phyloP scores from a whole-genome alignment of 1,284 basidiomycete species.

The Cutaneotrichosporon mucoides region DNA sequence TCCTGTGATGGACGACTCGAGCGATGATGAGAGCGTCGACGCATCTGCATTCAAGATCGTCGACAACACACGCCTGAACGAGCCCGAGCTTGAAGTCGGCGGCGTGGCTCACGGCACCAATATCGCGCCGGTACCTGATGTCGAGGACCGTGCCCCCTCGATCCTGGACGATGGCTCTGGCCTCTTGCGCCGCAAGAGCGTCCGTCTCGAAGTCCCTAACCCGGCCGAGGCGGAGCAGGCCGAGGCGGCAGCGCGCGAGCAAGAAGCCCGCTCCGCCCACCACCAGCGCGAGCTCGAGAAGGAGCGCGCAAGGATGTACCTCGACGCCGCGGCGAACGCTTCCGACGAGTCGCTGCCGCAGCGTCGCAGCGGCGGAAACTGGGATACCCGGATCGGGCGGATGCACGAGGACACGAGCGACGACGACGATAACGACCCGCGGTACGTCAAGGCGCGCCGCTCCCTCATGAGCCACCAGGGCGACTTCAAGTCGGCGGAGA shows the following conservation, averaged over 20 bases:
- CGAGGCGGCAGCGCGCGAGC: too few species aligned
- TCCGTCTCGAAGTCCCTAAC: conserved; percentile 37
- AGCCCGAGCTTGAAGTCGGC: too few species aligned
- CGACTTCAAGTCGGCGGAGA: background rate
- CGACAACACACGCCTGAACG: conserved; percentile 27
- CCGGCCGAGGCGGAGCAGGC: background rate
- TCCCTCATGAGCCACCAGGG: conserved; percentile 10
- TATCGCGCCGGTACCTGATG: background rate
- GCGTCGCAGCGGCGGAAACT: conserved; percentile 14
- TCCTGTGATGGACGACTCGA: conserved; percentile 16
- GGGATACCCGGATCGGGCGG: conserved; percentile 42
- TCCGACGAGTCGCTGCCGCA: conserved; percentile 9
- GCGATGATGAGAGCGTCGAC: conserved; percentile 29
- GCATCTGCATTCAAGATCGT: conserved; percentile 34
- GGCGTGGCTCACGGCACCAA: too few species aligned
- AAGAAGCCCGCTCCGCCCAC: background rate
- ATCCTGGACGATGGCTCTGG: conserved; percentile 4
- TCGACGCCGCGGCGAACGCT: conserved; percentile 6
- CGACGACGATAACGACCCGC: conserved; percentile 40
- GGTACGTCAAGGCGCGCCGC: conserved; percentile 32
- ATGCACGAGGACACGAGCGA: conserved; percentile 42
- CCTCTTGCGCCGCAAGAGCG: conserved; percentile 37
- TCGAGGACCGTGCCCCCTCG: too few species aligned
- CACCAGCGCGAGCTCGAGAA: conserved; percentile 1
- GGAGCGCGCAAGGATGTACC: conserved; percentile 3